These are phyloP conservation scores for Penicillium sp. DNA, from an alignment of 2,329 filamentous ascomycete species.

Conservation along the genomic window DNA sequence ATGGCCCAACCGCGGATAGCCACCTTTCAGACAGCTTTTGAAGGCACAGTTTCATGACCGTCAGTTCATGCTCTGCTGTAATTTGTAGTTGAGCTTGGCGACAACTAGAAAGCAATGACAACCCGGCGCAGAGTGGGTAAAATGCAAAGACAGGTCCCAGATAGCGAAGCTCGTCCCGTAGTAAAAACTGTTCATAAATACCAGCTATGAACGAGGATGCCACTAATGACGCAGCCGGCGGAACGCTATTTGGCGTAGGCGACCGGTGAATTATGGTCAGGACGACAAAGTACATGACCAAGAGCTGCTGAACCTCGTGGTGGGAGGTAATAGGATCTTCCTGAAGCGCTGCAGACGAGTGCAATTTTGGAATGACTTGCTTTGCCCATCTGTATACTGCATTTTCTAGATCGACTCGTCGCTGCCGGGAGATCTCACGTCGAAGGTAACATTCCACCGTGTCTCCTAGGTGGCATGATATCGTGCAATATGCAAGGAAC, in stretches of 20 bases:
- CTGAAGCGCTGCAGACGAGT: conserved; percentile 17
- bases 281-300: conserved; percentile 44
- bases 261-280: conserved; percentile 46
- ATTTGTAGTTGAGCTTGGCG: conserved; percentile 37
- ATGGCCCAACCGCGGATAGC: conserved; percentile 29
- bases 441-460: conserved; percentile 46
- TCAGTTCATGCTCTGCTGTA: conserved; percentile 29
- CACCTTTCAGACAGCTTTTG: conserved; percentile 34
- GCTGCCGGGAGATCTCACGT: conserved; percentile 36
- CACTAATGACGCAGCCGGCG: conserved; percentile 42
- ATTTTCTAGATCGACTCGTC: conserved; percentile 39
- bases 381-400: conserved; percentile 47
- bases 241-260: conserved; percentile 33
- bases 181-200: conserved; percentile 48
- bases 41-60: conserved; percentile 30
- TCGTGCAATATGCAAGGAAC: conserved; percentile 45
- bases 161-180: conserved; percentile 46
- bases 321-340: conserved; percentile 23
- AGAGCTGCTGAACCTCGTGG: conserved; percentile 43
- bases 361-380: conserved; percentile 31
- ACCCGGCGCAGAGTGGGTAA: conserved; percentile 45
- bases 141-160: conserved; percentile 48
- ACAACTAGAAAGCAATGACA: conserved; percentile 45
- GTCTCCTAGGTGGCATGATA: conserved; percentile 46
- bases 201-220: conserved; percentile 49